Percentiles rank a stretch among this genome's conserved stretches.
These are phyloP conservation scores for Lactarius evosmus DNA, from an alignment of 768 basidiomycete species.

Conservation along the genomic window DNA sequence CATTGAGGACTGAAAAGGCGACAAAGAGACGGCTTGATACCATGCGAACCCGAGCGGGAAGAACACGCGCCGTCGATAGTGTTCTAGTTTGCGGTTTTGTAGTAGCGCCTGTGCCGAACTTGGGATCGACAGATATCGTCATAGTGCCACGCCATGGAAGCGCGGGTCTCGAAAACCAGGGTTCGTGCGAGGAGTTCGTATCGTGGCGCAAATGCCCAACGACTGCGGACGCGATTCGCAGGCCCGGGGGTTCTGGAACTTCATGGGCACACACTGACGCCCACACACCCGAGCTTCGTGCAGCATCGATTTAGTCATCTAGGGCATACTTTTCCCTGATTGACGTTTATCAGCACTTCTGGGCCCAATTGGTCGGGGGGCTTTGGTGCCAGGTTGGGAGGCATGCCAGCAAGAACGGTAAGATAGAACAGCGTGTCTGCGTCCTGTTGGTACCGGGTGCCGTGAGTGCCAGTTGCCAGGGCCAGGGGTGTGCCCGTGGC, in stretches of 20 bases:
- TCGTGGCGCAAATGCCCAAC: neutral
- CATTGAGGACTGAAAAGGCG: neutral
- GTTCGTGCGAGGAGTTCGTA: neutral
- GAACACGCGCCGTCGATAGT: neutral
- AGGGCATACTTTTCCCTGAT: neutral
- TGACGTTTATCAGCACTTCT: neutral
- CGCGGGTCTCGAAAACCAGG: neutral
- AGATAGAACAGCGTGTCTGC: neutral
- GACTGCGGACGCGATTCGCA: neutral
- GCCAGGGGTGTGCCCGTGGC: neutral
- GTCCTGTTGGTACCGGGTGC: neutral
- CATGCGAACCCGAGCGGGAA: neutral
- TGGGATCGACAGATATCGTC: neutral
- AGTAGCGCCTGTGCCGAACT: slow-evolving; percentile 2
- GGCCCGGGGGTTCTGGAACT: neutral
- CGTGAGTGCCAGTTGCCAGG: neutral
- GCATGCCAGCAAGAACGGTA: neutral
- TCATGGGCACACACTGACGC: neutral
- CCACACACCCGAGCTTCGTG: neutral
- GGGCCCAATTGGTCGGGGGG: neutral
- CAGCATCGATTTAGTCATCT: neutral
- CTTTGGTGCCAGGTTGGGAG: neutral
- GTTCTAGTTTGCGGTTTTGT: neutral
- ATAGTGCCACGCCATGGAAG: neutral
- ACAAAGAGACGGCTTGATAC: neutral